Percentiles rank a stretch among this genome's conserved stretches.
Evolutionary conservation across 345 rosid genomes (phyloP).

Genomic region (Dimocarpus longan): DNA sequence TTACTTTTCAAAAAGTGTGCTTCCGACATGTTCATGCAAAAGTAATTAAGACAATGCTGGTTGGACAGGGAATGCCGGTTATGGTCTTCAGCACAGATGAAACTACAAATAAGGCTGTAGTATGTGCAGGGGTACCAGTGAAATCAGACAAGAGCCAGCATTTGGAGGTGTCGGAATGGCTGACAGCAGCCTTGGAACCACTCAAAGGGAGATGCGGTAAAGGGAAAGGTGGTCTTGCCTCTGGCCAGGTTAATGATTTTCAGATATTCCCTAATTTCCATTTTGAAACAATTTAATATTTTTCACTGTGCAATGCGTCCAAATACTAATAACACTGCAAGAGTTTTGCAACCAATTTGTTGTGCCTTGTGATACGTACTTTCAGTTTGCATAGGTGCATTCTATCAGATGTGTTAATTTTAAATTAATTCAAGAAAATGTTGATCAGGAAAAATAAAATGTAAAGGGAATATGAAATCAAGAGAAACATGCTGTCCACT

Average conservation of each 20-base stretch:
- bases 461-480: too few relatives aligned
- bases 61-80: conserved; percentile 69
- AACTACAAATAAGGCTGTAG: conserved; percentile 80
- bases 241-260: conserved; percentile 76
- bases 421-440: not conserved
- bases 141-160: conserved; percentile 55
- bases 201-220: conserved; percentile 88
- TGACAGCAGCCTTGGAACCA: conserved; percentile 73
- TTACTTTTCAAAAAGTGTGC: not conserved
- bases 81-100: conserved; percentile 93
- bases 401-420: not conserved
- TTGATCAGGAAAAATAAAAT: not conserved
- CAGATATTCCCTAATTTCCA: not conserved
- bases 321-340: not conserved
- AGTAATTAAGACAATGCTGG: not conserved
- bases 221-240: conserved; percentile 89
- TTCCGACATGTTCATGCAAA: not conserved
- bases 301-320: not conserved
- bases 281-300: not conserved
- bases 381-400: not conserved
- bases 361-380: not conserved
- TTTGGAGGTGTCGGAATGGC: conserved; percentile 90
- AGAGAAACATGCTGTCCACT: too few relatives aligned
- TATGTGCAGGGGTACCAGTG: conserved; percentile 86
- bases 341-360: not conserved